Conservation (phyloP, 2,329 filamentous ascomycete genomes). For the Phialophora chinensis region DNA sequence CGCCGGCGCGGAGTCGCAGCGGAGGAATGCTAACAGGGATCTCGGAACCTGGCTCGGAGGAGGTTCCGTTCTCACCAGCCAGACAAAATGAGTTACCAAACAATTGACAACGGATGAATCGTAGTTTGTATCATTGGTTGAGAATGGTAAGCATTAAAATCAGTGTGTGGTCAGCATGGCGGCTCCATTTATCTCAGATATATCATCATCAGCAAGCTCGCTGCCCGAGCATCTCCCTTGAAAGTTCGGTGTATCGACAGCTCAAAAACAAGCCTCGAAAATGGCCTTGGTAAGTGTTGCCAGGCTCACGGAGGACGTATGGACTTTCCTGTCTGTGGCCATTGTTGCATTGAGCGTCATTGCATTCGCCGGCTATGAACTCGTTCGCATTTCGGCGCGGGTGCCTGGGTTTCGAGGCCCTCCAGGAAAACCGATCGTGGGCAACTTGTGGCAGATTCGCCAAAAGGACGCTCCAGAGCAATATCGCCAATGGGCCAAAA, state of each 20-base stretch:
- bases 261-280: not conserved
- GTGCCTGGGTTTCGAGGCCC: slow-evolving; percentile 57
- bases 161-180: not conserved
- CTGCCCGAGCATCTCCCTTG: too few relatives aligned
- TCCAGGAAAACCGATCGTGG: slow-evolving; percentile 58
- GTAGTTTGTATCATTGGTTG: slow-evolving; percentile 3
- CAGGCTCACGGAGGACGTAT: not conserved
- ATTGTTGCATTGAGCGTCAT: not conserved
- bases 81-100: too few relatives aligned
- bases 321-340: not conserved
- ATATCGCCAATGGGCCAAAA: slow-evolving; percentile 60
- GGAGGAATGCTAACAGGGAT: not conserved
- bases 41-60: slow-evolving; percentile 8
- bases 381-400: slow-evolving; percentile 48
- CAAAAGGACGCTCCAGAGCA: slow-evolving; percentile 60
- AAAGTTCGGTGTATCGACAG: too few relatives aligned
- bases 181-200: too few relatives aligned
- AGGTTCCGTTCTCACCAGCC: not conserved
- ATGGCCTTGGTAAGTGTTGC: not conserved
- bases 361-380: slow-evolving; percentile 10
- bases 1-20: too few relatives aligned
- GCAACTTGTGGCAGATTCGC: slow-evolving; percentile 59
- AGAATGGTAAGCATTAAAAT: not conserved
- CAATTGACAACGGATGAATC: not conserved
- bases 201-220: too few relatives aligned